A percentile compares a stretch with the other conserved stretches of the same genome.
Conservation (phyloP, 306 rosid genomes). For the Sphenostylis stenocarpa region DNA sequence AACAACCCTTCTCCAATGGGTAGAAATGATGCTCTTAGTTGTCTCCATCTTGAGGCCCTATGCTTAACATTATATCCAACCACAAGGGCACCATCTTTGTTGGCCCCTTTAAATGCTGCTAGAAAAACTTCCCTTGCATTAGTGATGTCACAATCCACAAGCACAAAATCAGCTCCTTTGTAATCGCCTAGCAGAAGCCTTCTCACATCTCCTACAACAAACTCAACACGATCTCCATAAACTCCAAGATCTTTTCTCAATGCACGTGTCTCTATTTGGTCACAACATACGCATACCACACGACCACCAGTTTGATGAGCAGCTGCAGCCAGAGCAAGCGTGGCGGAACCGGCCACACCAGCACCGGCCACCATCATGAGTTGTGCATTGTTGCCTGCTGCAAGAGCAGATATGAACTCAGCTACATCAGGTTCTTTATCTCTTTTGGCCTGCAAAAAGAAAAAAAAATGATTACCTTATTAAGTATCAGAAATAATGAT, state of each 20-base stretch:
- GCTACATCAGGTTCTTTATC: slow-evolving; percentile 50
- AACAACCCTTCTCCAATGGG: slow-evolving; percentile 62
- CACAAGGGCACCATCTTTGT: slow-evolving; percentile 38
- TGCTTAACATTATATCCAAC: slow-evolving; percentile 51
- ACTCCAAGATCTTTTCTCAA: slow-evolving; percentile 34
- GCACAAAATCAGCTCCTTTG: slow-evolving; percentile 60
- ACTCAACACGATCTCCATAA: slow-evolving; percentile 37
- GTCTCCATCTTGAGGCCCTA: slow-evolving; percentile 40
- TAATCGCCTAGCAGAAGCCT: slow-evolving; percentile 31
- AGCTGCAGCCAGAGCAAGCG: slow-evolving; percentile 44
- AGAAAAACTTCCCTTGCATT: slow-evolving; percentile 41
- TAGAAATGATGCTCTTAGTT: slow-evolving; percentile 43
- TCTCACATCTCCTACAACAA: slow-evolving; percentile 42
- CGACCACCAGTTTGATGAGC: slow-evolving; percentile 53
- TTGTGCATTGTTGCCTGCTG: slow-evolving; percentile 50
- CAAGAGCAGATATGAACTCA: slow-evolving; percentile 55
- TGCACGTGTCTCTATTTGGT: neutral
- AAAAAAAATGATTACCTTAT: neutral
- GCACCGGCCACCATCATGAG: slow-evolving; percentile 42
- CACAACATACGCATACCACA: slow-evolving; percentile 34
- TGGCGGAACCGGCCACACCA: slow-evolving; percentile 17
- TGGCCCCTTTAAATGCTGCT: slow-evolving; percentile 45
- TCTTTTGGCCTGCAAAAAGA: slow-evolving; percentile 31
- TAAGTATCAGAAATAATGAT: too few relatives aligned
- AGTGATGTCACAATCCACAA: slow-evolving; percentile 47